Evolutionary conservation across 148 eudicot genomes (phyloP).

Genomic region (Vaccinium macrocarpon): DNA sequence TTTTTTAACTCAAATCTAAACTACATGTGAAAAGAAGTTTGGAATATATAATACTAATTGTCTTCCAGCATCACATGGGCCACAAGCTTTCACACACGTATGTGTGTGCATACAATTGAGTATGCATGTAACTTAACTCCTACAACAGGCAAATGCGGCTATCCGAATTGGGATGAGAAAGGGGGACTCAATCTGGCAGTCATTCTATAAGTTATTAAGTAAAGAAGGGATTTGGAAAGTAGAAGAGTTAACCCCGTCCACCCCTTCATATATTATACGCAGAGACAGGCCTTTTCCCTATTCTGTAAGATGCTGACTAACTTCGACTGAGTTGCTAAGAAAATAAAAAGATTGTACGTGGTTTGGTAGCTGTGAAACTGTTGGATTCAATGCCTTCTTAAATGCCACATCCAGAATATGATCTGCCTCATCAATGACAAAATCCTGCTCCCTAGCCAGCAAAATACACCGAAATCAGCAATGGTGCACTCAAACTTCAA

Average conservation of each 20-base stretch:
- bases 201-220: neutral
- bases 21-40: neutral
- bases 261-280: neutral
- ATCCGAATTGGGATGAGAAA: neutral
- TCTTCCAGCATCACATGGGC: neutral
- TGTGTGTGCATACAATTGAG: neutral
- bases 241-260: neutral
- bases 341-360: conserved; percentile 69
- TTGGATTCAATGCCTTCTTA: conserved; percentile 70
- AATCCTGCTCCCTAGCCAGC: conserved; percentile 57
- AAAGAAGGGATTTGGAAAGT: neutral
- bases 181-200: neutral
- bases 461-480: conserved; percentile 28
- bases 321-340: conserved; percentile 94
- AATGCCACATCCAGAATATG: conserved; percentile 87
- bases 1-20: neutral
- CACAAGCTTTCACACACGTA: neutral
- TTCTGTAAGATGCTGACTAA: conserved; percentile 65
- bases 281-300: neutral
- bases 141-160: neutral
- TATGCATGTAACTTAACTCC: neutral
- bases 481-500: neutral
- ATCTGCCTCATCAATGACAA: conserved; percentile 96
- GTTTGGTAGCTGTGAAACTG: conserved; percentile 79
- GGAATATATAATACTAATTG: neutral